These are phyloP conservation scores for Excoecaria agallocha DNA, from an alignment of 345 rosid genomes.

Conservation along the genomic window DNA sequence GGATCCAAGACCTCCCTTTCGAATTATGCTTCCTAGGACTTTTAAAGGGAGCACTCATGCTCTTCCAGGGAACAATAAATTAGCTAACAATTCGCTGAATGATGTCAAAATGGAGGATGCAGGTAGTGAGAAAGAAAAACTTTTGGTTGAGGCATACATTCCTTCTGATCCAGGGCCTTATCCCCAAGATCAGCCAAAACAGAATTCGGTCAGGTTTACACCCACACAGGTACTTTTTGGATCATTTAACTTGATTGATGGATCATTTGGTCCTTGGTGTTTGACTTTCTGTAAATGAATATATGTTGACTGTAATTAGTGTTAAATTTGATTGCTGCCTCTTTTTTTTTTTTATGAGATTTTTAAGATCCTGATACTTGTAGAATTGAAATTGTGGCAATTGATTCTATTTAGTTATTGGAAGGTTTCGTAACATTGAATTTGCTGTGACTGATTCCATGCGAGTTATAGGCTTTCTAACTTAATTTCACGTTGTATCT, in stretches of 20 bases:
- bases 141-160: constrained; percentile 83
- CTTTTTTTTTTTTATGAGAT: neutral
- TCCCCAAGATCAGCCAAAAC: constrained; percentile 98
- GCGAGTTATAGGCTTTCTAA: neutral
- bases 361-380: no score
- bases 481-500: neutral
- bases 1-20: constrained; percentile 80
- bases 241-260: constrained; percentile 2
- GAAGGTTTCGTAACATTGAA: neutral
- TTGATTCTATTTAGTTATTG: no score
- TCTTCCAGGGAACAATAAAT: constrained; percentile 75
- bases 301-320: neutral
- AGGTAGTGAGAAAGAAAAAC: constrained; percentile 54
- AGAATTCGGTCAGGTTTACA: constrained; percentile 88
- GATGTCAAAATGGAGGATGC: constrained; percentile 54
- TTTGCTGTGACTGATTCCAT: neutral
- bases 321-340: neutral
- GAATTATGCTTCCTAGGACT: constrained; percentile 68
- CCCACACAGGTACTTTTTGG: constrained; percentile 69
- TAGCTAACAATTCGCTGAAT: constrained; percentile 36
- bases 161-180: constrained; percentile 98
- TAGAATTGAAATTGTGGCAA: no score
- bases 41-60: constrained; percentile 63
- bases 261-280: neutral
- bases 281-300: neutral